Conservation (phyloP, 192 early-diverging fungal species). For the Thamnidium elegans region DNA sequence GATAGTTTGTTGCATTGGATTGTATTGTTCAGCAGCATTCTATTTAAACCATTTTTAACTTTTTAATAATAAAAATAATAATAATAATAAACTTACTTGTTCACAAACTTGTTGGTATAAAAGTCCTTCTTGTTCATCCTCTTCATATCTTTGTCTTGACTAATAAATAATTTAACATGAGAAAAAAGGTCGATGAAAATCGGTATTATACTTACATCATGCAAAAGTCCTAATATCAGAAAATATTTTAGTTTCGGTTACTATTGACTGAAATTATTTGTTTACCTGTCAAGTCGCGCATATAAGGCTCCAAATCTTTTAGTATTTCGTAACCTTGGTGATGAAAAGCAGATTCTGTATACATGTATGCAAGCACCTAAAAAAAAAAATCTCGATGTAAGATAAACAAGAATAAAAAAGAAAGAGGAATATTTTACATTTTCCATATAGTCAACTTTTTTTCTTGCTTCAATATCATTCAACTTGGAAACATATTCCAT, state of each 20-base stretch:
- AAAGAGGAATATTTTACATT: constrained; percentile 40
- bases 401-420: not conserved
- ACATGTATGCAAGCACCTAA: constrained; percentile 75
- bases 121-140: constrained; percentile 27
- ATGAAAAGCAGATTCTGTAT: constrained; percentile 77
- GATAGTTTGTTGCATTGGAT: constrained; percentile 20
- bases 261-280: too few relatives aligned
- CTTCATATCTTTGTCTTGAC: constrained; percentile 35
- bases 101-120: constrained; percentile 32
- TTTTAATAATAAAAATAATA: too few relatives aligned
- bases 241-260: constrained; percentile 26
- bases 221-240: constrained; percentile 34
- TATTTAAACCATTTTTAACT: not conserved
- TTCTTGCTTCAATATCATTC: constrained; percentile 70
- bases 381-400: constrained; percentile 22
- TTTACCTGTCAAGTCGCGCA: constrained; percentile 69
- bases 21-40: constrained; percentile 10
- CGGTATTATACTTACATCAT: constrained; percentile 37
- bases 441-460: constrained; percentile 73
- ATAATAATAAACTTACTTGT: constrained; percentile 19
- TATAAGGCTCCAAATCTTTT: constrained; percentile 76
- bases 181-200: too few relatives aligned
- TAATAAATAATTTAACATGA: not conserved
- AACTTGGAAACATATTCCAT: constrained; percentile 67
- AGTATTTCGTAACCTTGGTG: constrained; percentile 81